Evolutionary conservation across 352 stramenopile genomes (phyloP).

Genomic region (Globisporangium cederbergense): DNA sequence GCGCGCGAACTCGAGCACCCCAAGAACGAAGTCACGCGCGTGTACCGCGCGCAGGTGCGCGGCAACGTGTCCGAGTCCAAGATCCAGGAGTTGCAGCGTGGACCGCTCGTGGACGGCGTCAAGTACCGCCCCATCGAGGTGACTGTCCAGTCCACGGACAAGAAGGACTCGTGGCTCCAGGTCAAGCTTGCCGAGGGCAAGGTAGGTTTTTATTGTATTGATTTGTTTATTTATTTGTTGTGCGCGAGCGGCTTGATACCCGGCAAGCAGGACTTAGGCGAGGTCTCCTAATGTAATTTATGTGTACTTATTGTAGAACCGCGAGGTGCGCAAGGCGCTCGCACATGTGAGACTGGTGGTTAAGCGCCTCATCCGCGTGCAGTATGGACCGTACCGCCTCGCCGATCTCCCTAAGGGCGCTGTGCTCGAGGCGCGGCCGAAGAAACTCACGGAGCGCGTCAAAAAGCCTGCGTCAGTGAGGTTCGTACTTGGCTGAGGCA

Average conservation of each 20-base stretch:
- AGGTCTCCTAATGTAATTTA: not conserved
- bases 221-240: not conserved
- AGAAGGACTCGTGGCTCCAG: slow-evolving; percentile 89
- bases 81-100: slow-evolving; percentile 67
- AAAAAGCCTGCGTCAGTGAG: slow-evolving; percentile 23
- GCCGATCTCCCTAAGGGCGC: slow-evolving; percentile 69
- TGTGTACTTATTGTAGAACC: slow-evolving; percentile 54
- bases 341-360: slow-evolving; percentile 84
- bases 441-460: slow-evolving; percentile 28
- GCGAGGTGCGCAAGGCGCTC: slow-evolving; percentile 87
- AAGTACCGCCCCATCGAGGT: slow-evolving; percentile 78
- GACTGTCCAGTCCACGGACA: slow-evolving; percentile 72
- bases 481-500: not conserved
- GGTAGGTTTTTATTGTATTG: slow-evolving; percentile 23
- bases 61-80: slow-evolving; percentile 79
- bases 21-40: slow-evolving; percentile 60
- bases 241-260: not conserved
- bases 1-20: slow-evolving; percentile 87
- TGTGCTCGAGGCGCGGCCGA: slow-evolving; percentile 73
- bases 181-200: slow-evolving; percentile 87
- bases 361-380: slow-evolving; percentile 85
- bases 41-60: slow-evolving; percentile 85
- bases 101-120: slow-evolving; percentile 78
- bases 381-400: slow-evolving; percentile 88
- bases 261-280: not conserved